Evolutionary conservation across 441 rosid species (phyloP).

Genomic region (Flueggea neowawraea): DNA sequence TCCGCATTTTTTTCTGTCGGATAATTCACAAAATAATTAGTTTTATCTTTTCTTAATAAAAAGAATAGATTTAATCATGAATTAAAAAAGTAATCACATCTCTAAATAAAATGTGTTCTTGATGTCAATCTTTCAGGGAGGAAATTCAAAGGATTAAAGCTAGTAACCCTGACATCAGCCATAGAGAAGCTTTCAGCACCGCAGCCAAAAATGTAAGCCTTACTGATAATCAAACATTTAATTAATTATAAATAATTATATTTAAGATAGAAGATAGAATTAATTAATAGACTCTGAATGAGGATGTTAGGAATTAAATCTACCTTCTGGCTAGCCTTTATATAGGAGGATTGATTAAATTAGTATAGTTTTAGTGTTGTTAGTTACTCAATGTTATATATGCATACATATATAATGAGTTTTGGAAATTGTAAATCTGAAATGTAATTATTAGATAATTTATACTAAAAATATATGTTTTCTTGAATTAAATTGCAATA

Average conservation of each 20-base stretch:
- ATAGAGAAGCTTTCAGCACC: slow-evolving; percentile 97
- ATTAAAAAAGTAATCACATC: neutral
- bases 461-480: no score
- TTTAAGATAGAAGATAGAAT: no score
- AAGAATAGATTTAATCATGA: neutral
- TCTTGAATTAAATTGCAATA: no score
- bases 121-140: slow-evolving; percentile 43
- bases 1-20: neutral
- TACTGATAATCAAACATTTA: neutral
- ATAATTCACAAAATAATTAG: neutral
- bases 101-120: neutral
- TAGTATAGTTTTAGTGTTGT: no score
- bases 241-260: no score
- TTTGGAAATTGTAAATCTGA: neutral
- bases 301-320: neutral
- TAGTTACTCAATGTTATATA: no score
- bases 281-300: neutral
- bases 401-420: neutral
- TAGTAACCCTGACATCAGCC: slow-evolving; percentile 90
- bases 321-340: no score
- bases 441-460: no score
- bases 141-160: slow-evolving; percentile 99
- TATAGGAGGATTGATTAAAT: no score
- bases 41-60: neutral
- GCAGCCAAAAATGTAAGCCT: slow-evolving; percentile 95